Evolutionary conservation across 768 basidiomycete genomes (phyloP).

Genomic region (Tephrocybe rancida): DNA sequence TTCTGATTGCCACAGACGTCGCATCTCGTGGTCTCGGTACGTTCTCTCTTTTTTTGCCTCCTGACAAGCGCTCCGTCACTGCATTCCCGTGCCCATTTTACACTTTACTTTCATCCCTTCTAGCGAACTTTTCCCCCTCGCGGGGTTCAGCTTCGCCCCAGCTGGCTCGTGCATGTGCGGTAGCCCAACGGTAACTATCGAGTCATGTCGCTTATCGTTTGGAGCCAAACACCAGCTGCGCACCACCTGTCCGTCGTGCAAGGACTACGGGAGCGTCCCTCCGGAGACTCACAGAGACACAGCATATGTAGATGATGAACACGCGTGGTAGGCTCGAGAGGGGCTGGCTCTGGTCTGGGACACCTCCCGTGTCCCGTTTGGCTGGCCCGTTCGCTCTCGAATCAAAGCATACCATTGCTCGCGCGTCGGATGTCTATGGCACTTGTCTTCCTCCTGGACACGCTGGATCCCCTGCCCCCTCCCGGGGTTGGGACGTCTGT

Average conservation of each 20-base stretch:
- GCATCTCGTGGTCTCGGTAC: conserved; percentile 99
- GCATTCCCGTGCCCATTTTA: conserved; percentile 22
- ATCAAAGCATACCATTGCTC: conserved; percentile 27
- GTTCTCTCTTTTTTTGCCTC: conserved; percentile 56
- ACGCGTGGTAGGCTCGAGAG: conserved; percentile 37
- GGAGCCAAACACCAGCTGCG: conserved; percentile 17
- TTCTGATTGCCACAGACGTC: conserved; percentile 98
- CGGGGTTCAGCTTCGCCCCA: conserved; percentile 20
- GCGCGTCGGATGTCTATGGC: conserved; percentile 46
- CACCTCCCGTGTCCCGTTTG: conserved; percentile 12
- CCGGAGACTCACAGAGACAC: conserved; percentile 37
- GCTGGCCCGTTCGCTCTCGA: conserved; percentile 30
- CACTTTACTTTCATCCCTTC: conserved; percentile 16
- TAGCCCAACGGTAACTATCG: conserved; percentile 24
- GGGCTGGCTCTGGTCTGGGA: conserved; percentile 24
- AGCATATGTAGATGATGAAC: conserved; percentile 32
- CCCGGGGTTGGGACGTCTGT: conserved; percentile 30
- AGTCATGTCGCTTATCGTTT: conserved; percentile 16
- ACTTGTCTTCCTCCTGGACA: conserved; percentile 58
- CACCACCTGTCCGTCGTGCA: conserved; percentile 12
- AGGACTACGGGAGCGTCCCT: conserved; percentile 30
- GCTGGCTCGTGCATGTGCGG: conserved; percentile 23
- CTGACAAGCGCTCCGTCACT: conserved; percentile 47
- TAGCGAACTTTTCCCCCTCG: conserved; percentile 20
- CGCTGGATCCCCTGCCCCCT: conserved; percentile 38